Evolutionary conservation across 768 basidiomycete species (phyloP), one percentile per base, ranked within the genome.

Genomic region (Pholiota conissans): DNA sequence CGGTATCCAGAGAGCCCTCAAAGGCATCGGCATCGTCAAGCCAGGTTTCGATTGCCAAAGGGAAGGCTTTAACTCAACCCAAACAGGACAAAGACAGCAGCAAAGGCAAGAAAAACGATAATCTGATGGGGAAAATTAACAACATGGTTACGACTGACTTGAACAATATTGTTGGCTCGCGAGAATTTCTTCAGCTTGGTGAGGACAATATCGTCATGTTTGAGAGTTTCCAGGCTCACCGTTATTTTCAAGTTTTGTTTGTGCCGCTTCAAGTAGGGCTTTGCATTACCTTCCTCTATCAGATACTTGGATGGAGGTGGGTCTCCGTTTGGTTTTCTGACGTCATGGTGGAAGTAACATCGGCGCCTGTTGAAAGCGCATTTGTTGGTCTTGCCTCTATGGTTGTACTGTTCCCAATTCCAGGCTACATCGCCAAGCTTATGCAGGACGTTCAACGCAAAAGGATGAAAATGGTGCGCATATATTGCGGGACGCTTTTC

Each of bases 41-140:
- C 28, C 22, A 28, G 3, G 27, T 18, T 8, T 51, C 56, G 14
- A 5, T 20, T 28, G 39, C 30, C 22, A 51, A 49, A 50, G 47
- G 48, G 26, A 24, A 30, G 46, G 45, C 32, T 3, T 48, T 24
- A 11, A 47, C 20, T 18, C 46, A 58, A 22, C 57, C 62, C 7
- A 55, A 32, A 22, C 45, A 61, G 14, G 26, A 60, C 29, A 30
- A 48, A 10, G 39, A 47, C 13, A 28, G 11, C 27, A 22, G 40
- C 50, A 26, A 55, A 24, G 35, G 47, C 18, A 48, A 62, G n/a
- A 56, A 35, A 6, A 67, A 71, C 10, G 73, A 71, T 8, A 85
- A 87, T 64, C 70, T 90, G 18, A 81, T 85, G 34, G 90, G 91
- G 9, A 89, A 84, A 66, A 85, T 93, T 67, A 92, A 88, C 68